These are phyloP conservation scores for Oryza meyeriana DNA, from an alignment of 176 grass and related monocot genomes.

Conservation along the genomic window DNA sequence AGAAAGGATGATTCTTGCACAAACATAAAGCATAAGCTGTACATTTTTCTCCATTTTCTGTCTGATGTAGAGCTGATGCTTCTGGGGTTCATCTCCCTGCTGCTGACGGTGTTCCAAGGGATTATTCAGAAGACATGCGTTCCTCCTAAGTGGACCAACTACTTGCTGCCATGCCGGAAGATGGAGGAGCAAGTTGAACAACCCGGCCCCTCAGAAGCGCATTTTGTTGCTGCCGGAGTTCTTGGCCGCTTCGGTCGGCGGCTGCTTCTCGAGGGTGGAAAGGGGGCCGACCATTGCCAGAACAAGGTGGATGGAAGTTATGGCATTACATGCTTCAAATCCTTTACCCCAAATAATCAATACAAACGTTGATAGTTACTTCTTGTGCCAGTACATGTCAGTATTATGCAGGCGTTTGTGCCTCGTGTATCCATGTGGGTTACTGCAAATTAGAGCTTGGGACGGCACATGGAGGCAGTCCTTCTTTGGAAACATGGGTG, in stretches of 20 bases:
- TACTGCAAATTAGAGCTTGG: background rate
- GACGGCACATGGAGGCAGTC: background rate
- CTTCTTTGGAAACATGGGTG: background rate
- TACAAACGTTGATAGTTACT: background rate
- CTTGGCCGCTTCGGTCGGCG: conserved; percentile 31
- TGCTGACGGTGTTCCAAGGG: conserved; percentile 82
- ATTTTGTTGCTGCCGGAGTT: conserved; percentile 24
- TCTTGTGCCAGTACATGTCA: background rate
- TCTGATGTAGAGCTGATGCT: conserved; percentile 82
- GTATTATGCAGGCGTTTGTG: background rate
- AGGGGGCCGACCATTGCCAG: conserved; percentile 36
- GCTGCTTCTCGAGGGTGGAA: conserved; percentile 35
- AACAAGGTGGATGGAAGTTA: conserved; percentile 43
- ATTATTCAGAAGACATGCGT: conserved; percentile 71
- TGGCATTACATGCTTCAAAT: background rate
- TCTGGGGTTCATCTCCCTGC: conserved; percentile 91
- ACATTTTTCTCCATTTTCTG: background rate
- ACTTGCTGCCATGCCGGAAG: conserved; percentile 72
- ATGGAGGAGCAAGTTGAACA: background rate
- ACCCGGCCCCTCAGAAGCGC: background rate
- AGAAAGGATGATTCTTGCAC: background rate
- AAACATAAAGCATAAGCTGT: background rate
- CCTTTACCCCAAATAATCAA: background rate
- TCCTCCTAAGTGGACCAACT: conserved; percentile 49
- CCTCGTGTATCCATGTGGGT: background rate